Evolutionary conservation across 2,329 filamentous ascomycete genomes (phyloP), one percentile per base, ranked within the genome.

Genomic region (Phyllosticta capitalensis): DNA sequence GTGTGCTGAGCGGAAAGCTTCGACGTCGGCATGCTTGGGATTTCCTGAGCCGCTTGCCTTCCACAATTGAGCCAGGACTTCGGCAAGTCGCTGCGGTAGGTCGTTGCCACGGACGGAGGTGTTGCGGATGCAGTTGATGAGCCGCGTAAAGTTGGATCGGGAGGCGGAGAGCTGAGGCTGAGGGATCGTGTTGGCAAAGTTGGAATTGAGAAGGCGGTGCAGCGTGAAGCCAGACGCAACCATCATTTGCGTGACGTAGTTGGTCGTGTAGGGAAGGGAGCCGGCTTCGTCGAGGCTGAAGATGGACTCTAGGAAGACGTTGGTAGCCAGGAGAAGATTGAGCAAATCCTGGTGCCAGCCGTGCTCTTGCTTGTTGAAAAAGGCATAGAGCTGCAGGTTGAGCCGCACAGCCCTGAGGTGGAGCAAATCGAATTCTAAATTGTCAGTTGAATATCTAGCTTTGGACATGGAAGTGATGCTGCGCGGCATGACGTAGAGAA

Each of bases 31-130:
- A 2, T 45, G 28, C 22, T 61, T 59, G 20, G 56, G 50, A 22
- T 56, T 59, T n/a, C 70, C 67, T 17, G 69, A 70, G 22, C 61
- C 61, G 58, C 72, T 75, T 38, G 72, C 86, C 66, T 90, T 89
- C 88, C 88, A 94, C 72, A 94, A 87, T 74, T 92, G 89, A 5
- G 89, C 88, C 79, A 92, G 87, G n/a, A 94, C 81, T 74, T 92
- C 89, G 2, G 88, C 88, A 61, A 92, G 78, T 30, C 89, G 83
- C 79, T 88, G 89, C 58, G 89, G 85, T 10, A 94, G 79, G 67
- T 94, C 89, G 67, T 92, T 92, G 62, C 86, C 82, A 51, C 86
- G 82, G 19, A 92, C 86, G 64, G 87, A 90, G 54, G 89, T 88
- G 56, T 82, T 81, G 33, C 89, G 81, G 54, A 92, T 85, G 4